Evolutionary conservation across 208 protist species (phyloP), one percentile per base, ranked within the genome.

Genomic region (Leishmania arabica): DNA sequence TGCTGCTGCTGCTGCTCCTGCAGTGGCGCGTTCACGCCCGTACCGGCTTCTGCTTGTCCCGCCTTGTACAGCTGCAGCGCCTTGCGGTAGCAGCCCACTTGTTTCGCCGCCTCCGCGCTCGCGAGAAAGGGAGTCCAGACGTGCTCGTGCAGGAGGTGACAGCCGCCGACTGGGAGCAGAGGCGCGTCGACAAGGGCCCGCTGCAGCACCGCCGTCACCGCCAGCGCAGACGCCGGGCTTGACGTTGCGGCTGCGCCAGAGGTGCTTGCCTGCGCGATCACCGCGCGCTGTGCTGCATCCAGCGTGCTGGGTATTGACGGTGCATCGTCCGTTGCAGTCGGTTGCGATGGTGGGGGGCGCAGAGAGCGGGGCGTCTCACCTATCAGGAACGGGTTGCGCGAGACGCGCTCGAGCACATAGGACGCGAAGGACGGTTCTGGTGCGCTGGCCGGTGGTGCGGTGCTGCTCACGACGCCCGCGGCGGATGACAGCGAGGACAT

Each of bases 101-200:
- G 79, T 85, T 81, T 81, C 47, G 90, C 84, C 27, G 92, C 90
- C 8, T 80, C 78, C 24, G 89, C 81, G 21, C 86, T 70, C 6
- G 84, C 82, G 0, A 84, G 11, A 69, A 94, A 91, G 27, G 78
- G 81, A 4, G 89, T 54, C 83, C 88, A 86, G 42, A 96, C 75
- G 24, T 81, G 69, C 65, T 94, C 88, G 68, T 94, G 88, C n/a
- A 93, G 77, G 13, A 90, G 75, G 81, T 96, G 92, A 27, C 87
- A 84, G 24, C 82, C 83, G 17, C 90, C 92, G 3, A 92, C 34
- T 1, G 90, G 89, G 45, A 92, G 88, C 69, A 94, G 85, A 70
- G 92, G 88, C 2, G 83, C 78, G 75, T 95, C 91, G 24, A 94
- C 85, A 7, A 95, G 54, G 19, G 88, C 80, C 7, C 86, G 85